Percentiles rank a stretch among this genome's conserved stretches.
phyloP scores from a whole-genome alignment of 257 asterid genomes.

The Thymus mandschuricus region DNA sequence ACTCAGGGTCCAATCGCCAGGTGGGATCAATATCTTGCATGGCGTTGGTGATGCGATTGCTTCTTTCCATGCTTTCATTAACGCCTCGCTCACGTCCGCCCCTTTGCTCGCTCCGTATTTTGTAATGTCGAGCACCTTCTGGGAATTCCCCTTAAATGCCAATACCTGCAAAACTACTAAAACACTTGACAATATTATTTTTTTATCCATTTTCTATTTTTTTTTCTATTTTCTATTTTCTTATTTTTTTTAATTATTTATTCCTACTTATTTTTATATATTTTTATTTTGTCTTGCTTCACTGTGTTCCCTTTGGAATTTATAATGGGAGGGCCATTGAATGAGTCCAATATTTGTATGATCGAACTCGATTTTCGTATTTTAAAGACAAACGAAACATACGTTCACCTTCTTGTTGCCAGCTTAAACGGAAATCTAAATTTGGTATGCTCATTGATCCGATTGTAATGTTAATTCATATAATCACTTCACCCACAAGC shows the following conservation, averaged over 20 bases:
- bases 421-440: neutral
- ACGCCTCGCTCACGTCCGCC: slow-evolving; percentile 28
- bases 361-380: neutral
- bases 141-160: neutral
- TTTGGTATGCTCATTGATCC: neutral
- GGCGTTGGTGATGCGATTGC: slow-evolving; percentile 14
- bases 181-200: neutral
- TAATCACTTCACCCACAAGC: too few relatives aligned
- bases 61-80: slow-evolving; percentile 31
- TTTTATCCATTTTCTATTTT: neutral
- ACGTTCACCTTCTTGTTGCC: neutral
- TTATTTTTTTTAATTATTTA: neutral
- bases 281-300: neutral
- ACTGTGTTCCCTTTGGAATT: neutral
- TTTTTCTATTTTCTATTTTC: neutral
- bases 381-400: neutral
- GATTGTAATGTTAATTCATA: too few relatives aligned
- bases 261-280: neutral
- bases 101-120: neutral
- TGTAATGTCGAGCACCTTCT: neutral
- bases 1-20: slow-evolving; percentile 18
- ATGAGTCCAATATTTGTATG: neutral
- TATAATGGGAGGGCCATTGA: neutral
- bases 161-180: neutral
- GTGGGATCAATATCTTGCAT: neutral